A percentile compares a stretch with the other conserved stretches of the same genome.
Conservation (phyloP, 2,329 filamentous ascomycete species). For the Penicillium sp. region DNA sequence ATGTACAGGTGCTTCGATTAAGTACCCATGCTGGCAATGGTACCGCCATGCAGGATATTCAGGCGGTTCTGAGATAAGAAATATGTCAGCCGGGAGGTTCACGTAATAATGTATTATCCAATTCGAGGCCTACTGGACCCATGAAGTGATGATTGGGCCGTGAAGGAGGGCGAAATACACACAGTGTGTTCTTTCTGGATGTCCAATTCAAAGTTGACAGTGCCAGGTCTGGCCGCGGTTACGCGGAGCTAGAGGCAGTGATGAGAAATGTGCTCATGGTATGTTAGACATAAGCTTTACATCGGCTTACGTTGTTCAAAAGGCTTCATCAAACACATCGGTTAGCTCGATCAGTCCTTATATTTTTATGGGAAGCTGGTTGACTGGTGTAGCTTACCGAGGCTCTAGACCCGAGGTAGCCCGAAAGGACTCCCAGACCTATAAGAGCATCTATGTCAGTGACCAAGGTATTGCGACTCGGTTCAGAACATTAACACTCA, state of each 20-base stretch:
- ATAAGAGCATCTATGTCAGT: constrained; percentile 21
- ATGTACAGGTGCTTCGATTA: not conserved
- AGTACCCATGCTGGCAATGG: constrained; percentile 62
- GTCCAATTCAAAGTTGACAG: constrained; percentile 65
- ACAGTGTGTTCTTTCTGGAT: constrained; percentile 68
- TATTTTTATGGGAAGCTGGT: not conserved
- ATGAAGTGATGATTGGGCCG: too few relatives aligned
- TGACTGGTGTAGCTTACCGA: constrained; percentile 61
- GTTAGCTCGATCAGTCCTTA: not conserved
- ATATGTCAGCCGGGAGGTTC: not conserved
- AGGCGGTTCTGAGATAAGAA: constrained; percentile 57
- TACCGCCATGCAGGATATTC: constrained; percentile 67
- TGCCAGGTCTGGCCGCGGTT: constrained; percentile 61
- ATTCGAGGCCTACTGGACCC: not conserved
- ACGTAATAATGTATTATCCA: not conserved
- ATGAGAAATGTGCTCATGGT: not conserved
- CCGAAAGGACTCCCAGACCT: constrained; percentile 87
- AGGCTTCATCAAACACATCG: constrained; percentile 22
- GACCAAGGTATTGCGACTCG: not conserved
- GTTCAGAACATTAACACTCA: constrained; percentile 39
- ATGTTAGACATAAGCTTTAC: not conserved
- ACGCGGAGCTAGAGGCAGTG: constrained; percentile 55
- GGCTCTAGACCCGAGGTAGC: constrained; percentile 85
- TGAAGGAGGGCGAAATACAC: constrained; percentile 18
- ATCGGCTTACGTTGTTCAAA: constrained; percentile 42